Evolutionary conservation across 2,329 filamentous ascomycete species (phyloP), one percentile per base, ranked within the genome.

Genomic region (Aspergillus uvarum): DNA sequence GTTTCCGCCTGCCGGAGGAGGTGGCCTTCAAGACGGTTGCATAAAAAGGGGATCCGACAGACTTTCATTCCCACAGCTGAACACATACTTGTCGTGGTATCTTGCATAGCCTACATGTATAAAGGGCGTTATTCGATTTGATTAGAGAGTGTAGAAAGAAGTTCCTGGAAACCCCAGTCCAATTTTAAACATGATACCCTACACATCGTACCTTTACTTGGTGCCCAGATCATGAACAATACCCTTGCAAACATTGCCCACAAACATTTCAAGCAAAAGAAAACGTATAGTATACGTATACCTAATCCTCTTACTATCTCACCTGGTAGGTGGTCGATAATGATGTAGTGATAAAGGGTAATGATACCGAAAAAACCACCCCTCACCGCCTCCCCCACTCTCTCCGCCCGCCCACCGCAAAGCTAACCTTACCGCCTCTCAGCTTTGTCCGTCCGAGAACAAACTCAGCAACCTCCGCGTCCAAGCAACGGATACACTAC

Each of bases 1-100:
- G 87, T 67, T 98, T 99, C 77, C 86, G 92, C 63, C 73, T 99
- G 61, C 95, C 95, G 2, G 77, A 81, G 35, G 87, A 91, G 68
- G 91, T 97, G 5, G 95, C 93, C 14, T 97, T 96, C 79, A 70
- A 67, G 26, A 69, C 72, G 53, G 59, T 42, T 7, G 8, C 24
- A 12, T 59, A 14, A 48, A 38, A 22, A 19, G 2, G 21, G n/a
- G 16, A 22, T 48, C 32, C 11, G 24, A 32, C 7, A 21, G 44
- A 54, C 21, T 31, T 31, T 53, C 38, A 52, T 35, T 47, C 3
- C 2, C 4, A 58, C 53, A 51, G 60, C 61, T 66, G 63, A 63
- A 54, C 58, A 61, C 31, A 38, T 19, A 24, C 60, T 63, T 60
- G 63, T 67, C 66, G 44, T 52, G 58, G 56, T 48, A n/a, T 44